phyloP scores from a whole-genome alignment of 2,329 filamentous ascomycete species.

The Blastomyces parvus region DNA sequence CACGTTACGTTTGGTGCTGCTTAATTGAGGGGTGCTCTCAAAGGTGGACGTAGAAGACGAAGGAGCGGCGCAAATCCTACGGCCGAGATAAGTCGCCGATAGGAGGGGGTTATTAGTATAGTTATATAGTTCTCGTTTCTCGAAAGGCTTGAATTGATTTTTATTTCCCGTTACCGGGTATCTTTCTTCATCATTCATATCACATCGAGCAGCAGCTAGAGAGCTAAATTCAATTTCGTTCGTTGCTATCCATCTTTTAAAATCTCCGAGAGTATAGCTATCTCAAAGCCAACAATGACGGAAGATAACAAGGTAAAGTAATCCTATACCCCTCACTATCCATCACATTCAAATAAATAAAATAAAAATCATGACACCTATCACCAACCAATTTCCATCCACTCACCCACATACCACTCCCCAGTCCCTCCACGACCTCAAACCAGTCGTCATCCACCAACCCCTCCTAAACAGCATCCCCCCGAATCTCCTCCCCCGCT shows the following conservation, averaged over 20 bases:
- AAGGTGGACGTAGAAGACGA: too few species aligned
- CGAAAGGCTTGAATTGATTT: too few species aligned
- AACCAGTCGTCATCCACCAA: conserved; percentile 21
- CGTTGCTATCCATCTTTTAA: neutral
- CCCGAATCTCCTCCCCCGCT: conserved; percentile 27
- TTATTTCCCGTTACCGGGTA: neutral
- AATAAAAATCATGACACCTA: neutral
- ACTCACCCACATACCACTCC: neutral
- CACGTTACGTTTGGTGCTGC: too few species aligned
- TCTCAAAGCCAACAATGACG: neutral
- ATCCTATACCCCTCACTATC: neutral
- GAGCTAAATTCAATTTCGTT: too few species aligned
- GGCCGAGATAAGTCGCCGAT: too few species aligned
- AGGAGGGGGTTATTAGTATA: neutral
- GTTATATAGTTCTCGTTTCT: too few species aligned
- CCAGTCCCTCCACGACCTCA: conserved; percentile 21
- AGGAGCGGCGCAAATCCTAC: too few species aligned
- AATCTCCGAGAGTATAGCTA: neutral
- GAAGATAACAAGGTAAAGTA: conserved; percentile 4
- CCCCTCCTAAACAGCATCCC: conserved; percentile 38
- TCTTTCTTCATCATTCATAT: neutral
- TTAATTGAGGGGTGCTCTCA: too few species aligned
- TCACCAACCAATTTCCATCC: conserved; percentile 8
- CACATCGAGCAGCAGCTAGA: too few species aligned
- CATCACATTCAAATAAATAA: neutral